Conservation (phyloP, 2,329 filamentous ascomycete genomes). For the Aspergillus quadrilineatus region DNA sequence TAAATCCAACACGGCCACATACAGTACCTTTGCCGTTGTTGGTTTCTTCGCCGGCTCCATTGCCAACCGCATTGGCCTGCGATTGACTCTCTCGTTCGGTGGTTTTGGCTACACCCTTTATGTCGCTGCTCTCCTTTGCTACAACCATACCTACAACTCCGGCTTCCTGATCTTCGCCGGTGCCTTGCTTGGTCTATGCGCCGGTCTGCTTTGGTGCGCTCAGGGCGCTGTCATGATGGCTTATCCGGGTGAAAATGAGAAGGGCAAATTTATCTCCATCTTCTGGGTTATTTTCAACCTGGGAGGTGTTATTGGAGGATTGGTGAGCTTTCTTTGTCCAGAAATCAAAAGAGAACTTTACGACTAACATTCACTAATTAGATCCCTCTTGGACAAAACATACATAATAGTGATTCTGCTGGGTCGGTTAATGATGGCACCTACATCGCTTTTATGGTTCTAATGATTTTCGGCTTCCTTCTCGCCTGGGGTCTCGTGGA, state of each 20-base stretch:
- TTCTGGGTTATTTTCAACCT: constrained; percentile 97
- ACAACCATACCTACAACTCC: constrained; percentile 50
- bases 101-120: constrained; percentile 52
- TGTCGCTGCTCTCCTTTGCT: constrained; percentile 50
- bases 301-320: constrained; percentile 80
- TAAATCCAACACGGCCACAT: constrained; percentile 68
- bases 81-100: constrained; percentile 45
- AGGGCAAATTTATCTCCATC: constrained; percentile 84
- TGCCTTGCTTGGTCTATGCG: constrained; percentile 51
- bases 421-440: constrained; percentile 63
- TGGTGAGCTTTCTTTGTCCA: constrained; percentile 48
- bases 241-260: constrained; percentile 76
- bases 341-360: not conserved
- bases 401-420: constrained; percentile 39
- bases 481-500: constrained; percentile 70
- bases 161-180: constrained; percentile 52
- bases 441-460: constrained; percentile 84
- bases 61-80: constrained; percentile 46
- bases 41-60: constrained; percentile 61
- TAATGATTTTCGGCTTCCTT: constrained; percentile 70
- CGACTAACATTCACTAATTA: constrained; percentile 15
- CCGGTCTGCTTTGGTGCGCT: constrained; percentile 52
- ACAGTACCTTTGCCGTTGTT: constrained; percentile 68
- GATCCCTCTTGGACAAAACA: constrained; percentile 49
- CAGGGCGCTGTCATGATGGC: constrained; percentile 65